Evolutionary conservation across 805 yeast genomes (phyloP).

Genomic region (Hanseniaspora opuntiae): DNA sequence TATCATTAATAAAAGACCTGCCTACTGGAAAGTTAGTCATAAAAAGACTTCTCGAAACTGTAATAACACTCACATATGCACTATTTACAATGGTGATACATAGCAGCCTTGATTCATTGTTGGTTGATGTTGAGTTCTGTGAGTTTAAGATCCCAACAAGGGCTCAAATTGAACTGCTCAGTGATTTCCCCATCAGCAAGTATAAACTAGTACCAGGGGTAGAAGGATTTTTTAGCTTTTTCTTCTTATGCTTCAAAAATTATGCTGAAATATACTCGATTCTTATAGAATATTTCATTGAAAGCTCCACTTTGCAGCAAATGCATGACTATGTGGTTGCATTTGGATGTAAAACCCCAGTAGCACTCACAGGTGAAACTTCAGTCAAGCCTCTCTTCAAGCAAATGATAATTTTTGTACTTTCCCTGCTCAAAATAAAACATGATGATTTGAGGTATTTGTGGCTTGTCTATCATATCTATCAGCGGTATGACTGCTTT

Average conservation of each 20-base stretch:
- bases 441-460: neutral
- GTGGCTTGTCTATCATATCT: neutral
- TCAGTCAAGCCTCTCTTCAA: neutral
- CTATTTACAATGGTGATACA: neutral
- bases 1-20: neutral
- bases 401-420: neutral
- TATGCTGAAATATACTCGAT: neutral
- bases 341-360: neutral
- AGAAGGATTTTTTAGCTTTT: neutral
- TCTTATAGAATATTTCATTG: neutral
- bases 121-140: neutral
- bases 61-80: neutral
- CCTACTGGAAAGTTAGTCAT: neutral
- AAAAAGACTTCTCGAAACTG: neutral
- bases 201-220: neutral
- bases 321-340: neutral
- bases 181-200: neutral
- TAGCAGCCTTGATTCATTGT: neutral
- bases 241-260: neutral
- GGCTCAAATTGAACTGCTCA: neutral
- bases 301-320: neutral
- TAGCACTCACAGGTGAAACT: neutral
- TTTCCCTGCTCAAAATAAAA: neutral
- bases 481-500: neutral
- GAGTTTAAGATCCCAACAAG: neutral